phyloP scores from a whole-genome alignment of 305 asterid genomes.

The Rubia tinctorum region DNA sequence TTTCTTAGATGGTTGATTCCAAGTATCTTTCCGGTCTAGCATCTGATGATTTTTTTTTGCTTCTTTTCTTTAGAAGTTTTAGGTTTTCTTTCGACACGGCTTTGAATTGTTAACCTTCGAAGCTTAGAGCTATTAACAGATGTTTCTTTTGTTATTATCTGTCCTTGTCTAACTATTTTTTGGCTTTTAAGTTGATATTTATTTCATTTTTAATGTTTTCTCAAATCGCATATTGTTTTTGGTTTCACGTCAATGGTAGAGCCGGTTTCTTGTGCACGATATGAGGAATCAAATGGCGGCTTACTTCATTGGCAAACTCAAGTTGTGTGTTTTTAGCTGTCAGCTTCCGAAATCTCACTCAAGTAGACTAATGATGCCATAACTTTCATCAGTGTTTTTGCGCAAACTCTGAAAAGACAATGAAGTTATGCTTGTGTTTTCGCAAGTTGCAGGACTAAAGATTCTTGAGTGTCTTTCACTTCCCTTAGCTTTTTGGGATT shows the following conservation, averaged over 20 bases:
- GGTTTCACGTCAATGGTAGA: conserved; percentile 11
- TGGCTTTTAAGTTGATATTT: background rate
- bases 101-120: background rate
- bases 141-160: background rate
- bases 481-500: conserved; percentile 4
- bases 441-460: conserved; percentile 14
- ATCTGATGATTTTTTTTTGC: background rate
- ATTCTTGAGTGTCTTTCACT: conserved; percentile 9
- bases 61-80: background rate
- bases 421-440: conserved; percentile 11
- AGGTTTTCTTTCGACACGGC: background rate
- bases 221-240: background rate
- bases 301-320: conserved; percentile 25
- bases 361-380: conserved; percentile 16
- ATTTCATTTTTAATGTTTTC: background rate
- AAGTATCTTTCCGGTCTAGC: background rate
- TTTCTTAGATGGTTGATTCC: background rate
- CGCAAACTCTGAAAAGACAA: conserved; percentile 10
- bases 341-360: conserved; percentile 23
- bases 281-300: conserved; percentile 14
- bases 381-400: conserved; percentile 8
- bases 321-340: conserved; percentile 21
- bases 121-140: background rate
- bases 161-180: background rate
- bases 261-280: conserved; percentile 3